Conservation (phyloP, 495 filamentous ascomycete species). For the Oidiodendron maius region DNA sequence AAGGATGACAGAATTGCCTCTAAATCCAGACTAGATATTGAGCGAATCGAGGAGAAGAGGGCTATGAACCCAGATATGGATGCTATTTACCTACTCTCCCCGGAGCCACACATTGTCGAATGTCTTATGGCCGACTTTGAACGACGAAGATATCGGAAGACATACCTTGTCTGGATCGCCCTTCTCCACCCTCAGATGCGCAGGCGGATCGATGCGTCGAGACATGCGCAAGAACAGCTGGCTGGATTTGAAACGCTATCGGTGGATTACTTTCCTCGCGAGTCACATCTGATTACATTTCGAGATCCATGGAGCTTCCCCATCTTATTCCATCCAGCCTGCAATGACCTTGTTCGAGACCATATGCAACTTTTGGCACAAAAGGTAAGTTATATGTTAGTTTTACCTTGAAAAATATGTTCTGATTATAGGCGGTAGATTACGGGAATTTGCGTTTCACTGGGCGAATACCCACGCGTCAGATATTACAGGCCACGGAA, state of each 20-base stretch:
- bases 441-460: slow-evolving; percentile 70
- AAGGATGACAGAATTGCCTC: not conserved
- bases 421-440: slow-evolving; percentile 45
- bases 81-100: slow-evolving; percentile 85
- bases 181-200: slow-evolving; percentile 36
- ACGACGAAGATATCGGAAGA: slow-evolving; percentile 65
- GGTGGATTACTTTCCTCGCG: slow-evolving; percentile 81
- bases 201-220: slow-evolving; percentile 33
- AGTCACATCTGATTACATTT: slow-evolving; percentile 88
- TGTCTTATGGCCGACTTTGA: slow-evolving; percentile 91
- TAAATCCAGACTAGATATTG: slow-evolving; percentile 63
- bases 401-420: not conserved
- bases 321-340: slow-evolving; percentile 82
- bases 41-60: slow-evolving; percentile 81
- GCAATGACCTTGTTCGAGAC: slow-evolving; percentile 71
- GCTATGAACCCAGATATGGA: slow-evolving; percentile 80
- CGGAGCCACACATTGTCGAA: slow-evolving; percentile 79
- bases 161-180: slow-evolving; percentile 81
- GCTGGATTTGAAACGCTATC: slow-evolving; percentile 67
- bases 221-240: slow-evolving; percentile 63
- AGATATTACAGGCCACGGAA: slow-evolving; percentile 78
- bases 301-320: slow-evolving; percentile 94
- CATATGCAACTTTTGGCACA: slow-evolving; percentile 81
- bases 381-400: slow-evolving; percentile 55
- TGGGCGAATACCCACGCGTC: slow-evolving; percentile 86